Conservation (phyloP, 306 rosid species). For the Glycine soja region DNA sequence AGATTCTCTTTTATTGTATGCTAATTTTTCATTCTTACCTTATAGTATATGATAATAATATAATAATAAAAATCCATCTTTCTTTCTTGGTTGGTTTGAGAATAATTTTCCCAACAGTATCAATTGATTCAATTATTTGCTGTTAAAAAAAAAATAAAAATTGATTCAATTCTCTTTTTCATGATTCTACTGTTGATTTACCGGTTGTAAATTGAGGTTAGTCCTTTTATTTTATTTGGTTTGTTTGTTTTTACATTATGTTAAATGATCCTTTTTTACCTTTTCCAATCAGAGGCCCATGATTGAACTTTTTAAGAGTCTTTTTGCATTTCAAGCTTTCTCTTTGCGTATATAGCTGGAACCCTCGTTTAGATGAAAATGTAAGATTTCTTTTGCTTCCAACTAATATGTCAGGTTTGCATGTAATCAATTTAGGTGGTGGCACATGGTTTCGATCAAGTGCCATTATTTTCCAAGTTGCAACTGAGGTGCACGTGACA, state of each 20-base stretch:
- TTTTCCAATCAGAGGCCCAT: conserved; percentile 49
- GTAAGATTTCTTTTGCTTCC: conserved; percentile 43
- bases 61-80: conserved; percentile 42
- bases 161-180: background rate
- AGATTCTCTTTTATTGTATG: conserved; percentile 41
- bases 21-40: conserved; percentile 52
- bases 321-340: conserved; percentile 41
- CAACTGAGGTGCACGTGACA: conserved; percentile 50
- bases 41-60: conserved; percentile 40
- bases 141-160: no score
- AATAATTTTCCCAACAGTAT: conserved; percentile 21
- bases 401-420: conserved; percentile 25
- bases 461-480: conserved; percentile 36
- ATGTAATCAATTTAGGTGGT: conserved; percentile 40
- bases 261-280: conserved; percentile 39
- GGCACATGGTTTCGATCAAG: conserved; percentile 41
- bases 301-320: conserved; percentile 45
- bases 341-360: conserved; percentile 40
- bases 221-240: background rate
- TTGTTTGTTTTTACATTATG: conserved; percentile 9
- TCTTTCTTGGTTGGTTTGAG: conserved; percentile 40
- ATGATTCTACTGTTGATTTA: conserved; percentile 44
- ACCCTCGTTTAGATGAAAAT: background rate
- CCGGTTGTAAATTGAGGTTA: conserved; percentile 32
- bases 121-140: background rate